These are phyloP conservation scores for Fulvia fulva DNA, from an alignment of 2,329 filamentous ascomycete species.

Conservation along the genomic window DNA sequence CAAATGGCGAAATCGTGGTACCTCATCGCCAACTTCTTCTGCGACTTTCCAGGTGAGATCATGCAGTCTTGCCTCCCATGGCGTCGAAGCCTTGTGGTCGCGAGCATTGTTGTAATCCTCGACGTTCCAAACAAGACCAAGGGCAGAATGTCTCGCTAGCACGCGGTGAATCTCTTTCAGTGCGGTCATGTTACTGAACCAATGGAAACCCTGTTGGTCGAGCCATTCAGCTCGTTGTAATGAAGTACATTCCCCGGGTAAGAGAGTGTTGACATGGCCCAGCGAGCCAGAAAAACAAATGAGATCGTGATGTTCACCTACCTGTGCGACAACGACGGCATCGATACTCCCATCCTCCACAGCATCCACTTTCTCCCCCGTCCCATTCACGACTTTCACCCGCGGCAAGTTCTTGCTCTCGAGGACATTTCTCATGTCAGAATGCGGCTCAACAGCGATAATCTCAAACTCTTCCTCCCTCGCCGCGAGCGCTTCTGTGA, in stretches of 20 bases:
- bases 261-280: background rate
- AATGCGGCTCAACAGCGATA: conserved; percentile 61
- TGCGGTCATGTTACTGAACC: conserved; percentile 64
- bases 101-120: conserved; percentile 56
- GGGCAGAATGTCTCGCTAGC: conserved; percentile 55
- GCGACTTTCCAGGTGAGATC: conserved; percentile 54
- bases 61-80: conserved; percentile 61
- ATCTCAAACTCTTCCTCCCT: conserved; percentile 59
- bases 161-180: conserved; percentile 65
- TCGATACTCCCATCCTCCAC: conserved; percentile 58
- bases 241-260: background rate
- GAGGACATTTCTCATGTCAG: conserved; percentile 61
- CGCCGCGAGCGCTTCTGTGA: conserved; percentile 59
- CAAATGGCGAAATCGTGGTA: conserved; percentile 62
- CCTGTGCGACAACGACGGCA: conserved; percentile 65
- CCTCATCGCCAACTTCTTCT: conserved; percentile 56
- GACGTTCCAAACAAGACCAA: conserved; percentile 65
- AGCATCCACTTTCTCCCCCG: conserved; percentile 53
- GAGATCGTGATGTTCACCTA: conserved; percentile 36
- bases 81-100: conserved; percentile 52
- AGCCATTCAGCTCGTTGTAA: conserved; percentile 13
- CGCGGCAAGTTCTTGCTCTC: conserved; percentile 53
- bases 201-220: conserved; percentile 39
- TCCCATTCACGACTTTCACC: conserved; percentile 56
- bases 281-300: conserved; percentile 4